A percentile compares a stretch with the other conserved stretches of the same genome.
Conservation (phyloP, 2,329 filamentous ascomycete species). For the Trichoderma atroviride region DNA sequence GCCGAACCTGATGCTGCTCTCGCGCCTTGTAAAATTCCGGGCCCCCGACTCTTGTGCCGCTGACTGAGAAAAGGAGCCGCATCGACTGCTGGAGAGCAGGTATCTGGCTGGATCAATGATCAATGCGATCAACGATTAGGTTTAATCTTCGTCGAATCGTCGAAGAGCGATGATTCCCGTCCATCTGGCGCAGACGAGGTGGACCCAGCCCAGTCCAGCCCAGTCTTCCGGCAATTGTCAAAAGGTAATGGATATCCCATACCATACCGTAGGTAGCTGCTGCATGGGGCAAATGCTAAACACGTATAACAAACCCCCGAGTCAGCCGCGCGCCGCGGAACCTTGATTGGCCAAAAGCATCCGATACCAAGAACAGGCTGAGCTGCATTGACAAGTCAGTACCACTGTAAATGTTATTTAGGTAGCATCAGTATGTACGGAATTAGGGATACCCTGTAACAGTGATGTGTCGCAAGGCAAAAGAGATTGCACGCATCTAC, state of each 20-base stretch:
- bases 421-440: not conserved
- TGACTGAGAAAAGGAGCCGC: not conserved
- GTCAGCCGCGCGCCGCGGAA: not conserved
- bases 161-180: not conserved
- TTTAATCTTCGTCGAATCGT: no score
- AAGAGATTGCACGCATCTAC: not conserved
- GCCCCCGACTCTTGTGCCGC: not conserved
- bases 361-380: not conserved
- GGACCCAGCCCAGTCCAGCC: not conserved
- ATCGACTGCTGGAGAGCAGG: not conserved
- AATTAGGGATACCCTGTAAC: not conserved
- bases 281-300: not conserved
- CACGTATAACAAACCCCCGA: not conserved
- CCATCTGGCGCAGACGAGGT: not conserved
- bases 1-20: not conserved
- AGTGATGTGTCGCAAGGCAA: not conserved
- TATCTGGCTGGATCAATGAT: no score
- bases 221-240: not conserved
- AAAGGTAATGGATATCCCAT: not conserved
- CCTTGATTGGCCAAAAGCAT: conserved; percentile 16
- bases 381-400: not conserved
- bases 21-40: not conserved
- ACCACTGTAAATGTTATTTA: not conserved
- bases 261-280: not conserved
- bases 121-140: no score